Evolutionary conservation across 2,329 filamentous ascomycete genomes (phyloP).

Genomic region (Aschersonia sp.): DNA sequence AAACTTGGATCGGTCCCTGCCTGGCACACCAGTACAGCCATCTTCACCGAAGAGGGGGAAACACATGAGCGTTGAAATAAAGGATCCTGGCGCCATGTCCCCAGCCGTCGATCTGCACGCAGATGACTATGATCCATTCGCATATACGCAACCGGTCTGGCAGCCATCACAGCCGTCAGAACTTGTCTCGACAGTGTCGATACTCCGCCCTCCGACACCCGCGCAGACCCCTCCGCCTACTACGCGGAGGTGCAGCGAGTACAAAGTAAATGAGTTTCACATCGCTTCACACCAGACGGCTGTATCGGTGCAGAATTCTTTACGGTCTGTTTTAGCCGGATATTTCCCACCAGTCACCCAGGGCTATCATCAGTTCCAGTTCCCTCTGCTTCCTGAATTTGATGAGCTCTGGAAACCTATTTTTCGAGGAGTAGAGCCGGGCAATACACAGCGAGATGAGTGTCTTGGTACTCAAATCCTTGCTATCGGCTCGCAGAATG

Average conservation of each 20-base stretch:
- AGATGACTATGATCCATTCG: slow-evolving; percentile 34
- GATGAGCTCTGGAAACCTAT: slow-evolving; percentile 38
- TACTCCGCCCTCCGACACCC: slow-evolving; percentile 25
- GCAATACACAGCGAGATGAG: slow-evolving; percentile 13
- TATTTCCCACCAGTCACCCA: slow-evolving; percentile 34
- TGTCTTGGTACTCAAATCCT: slow-evolving; percentile 40
- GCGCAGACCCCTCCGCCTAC: slow-evolving; percentile 26
- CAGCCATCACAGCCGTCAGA: slow-evolving; percentile 9
- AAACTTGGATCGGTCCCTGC: slow-evolving; percentile 7
- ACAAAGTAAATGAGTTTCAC: slow-evolving; percentile 30
- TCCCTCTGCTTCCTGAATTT: slow-evolving; percentile 31
- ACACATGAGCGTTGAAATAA: not conserved
- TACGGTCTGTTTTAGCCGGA: slow-evolving; percentile 35
- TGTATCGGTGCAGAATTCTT: slow-evolving; percentile 39
- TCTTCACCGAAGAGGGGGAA: not conserved
- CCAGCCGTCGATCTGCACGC: not conserved
- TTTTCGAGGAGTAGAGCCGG: slow-evolving; percentile 23
- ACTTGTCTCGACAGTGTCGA: slow-evolving; percentile 10
- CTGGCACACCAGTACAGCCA: slow-evolving; percentile 12
- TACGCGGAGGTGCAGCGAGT: slow-evolving; percentile 11
- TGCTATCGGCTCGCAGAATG: slow-evolving; percentile 41
- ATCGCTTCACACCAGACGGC: slow-evolving; percentile 28
- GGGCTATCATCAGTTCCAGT: slow-evolving; percentile 32
- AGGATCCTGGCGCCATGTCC: not conserved
- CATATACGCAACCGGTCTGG: slow-evolving; percentile 15